Conservation (phyloP, 2,329 filamentous ascomycete genomes). For the Botryotinia globosa region DNA sequence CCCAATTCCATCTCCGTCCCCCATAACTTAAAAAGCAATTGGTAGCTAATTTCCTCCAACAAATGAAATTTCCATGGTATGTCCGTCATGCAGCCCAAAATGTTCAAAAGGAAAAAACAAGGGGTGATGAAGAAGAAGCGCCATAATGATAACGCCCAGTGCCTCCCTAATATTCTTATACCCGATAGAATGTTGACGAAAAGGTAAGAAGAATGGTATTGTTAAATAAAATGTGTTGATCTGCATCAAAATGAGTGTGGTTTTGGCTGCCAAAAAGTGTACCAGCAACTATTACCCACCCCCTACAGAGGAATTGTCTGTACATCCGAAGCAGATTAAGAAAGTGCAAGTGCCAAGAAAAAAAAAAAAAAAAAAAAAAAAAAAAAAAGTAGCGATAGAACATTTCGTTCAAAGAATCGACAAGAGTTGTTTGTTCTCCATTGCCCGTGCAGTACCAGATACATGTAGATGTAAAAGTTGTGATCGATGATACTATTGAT, state of each 20-base stretch:
- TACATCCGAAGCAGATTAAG: slow-evolving; percentile 38
- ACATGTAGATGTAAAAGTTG: neutral
- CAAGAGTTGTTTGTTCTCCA: slow-evolving; percentile 10
- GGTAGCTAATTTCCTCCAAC: slow-evolving; percentile 15
- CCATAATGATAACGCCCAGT: slow-evolving; percentile 27
- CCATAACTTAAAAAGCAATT: slow-evolving; percentile 6
- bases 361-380: too few relatives aligned
- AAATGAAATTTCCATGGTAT: slow-evolving; percentile 31
- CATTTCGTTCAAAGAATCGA: slow-evolving; percentile 12
- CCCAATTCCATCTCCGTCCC: neutral
- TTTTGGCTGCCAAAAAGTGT: slow-evolving; percentile 23
- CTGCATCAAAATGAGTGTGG: slow-evolving; percentile 32
- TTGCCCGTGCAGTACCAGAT: slow-evolving; percentile 17
- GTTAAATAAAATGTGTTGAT: slow-evolving; percentile 8
- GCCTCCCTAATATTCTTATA: slow-evolving; percentile 27
- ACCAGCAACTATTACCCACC: slow-evolving; percentile 31
- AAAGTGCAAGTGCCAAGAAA: slow-evolving; percentile 29
- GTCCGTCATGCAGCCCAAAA: slow-evolving; percentile 28
- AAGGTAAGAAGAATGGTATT: slow-evolving; percentile 22
- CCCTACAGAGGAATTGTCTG: slow-evolving; percentile 27
- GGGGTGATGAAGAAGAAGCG: slow-evolving; percentile 17
- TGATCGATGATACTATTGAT: slow-evolving; percentile 27
- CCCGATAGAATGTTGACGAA: slow-evolving; percentile 23
- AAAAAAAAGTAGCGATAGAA: slow-evolving; percentile 18
- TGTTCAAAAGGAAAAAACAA: slow-evolving; percentile 16